Evolutionary conservation across 139 green algal species (phyloP), one percentile per base, ranked within the genome.

Genomic region (Chlamydomonas sphaeroides): DNA sequence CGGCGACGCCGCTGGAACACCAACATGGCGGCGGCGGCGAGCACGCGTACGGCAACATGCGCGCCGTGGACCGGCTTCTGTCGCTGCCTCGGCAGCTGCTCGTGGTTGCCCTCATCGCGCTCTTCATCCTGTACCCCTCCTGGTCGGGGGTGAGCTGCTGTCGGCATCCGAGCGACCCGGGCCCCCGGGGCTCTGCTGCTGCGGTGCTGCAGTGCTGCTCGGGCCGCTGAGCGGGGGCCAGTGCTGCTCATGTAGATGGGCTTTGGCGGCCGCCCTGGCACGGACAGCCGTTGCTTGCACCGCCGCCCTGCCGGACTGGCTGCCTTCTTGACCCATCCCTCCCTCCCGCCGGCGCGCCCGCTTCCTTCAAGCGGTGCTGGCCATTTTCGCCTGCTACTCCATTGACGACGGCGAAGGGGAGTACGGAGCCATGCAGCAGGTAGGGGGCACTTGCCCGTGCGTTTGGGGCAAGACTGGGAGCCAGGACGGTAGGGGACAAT

Each of bases 351-450:
- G n/a, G n/a, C 45, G 10, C 45, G 14, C 45, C 45, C 14, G 45
- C 45, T 14, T 14, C 45, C 10, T 14, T 8, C 56, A 62, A 25
- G 56, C 56, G 25, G 56, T 28, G 56, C 18, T 79, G 26, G 56
- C 32, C 53, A 53, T 79, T 25, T 79, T 68, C 26, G 53, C 71
- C 35, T 79, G 71, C 71, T 79, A 79, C 71, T 32, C 33, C 33
- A 30, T 79, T 5, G 71, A 79, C 35, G 56, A 62, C 56, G 56
- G 56, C 56, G 25, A 28, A 6, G 56, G 56, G 3, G 17, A 32
- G 23, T 62, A 62, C 56, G 56, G 56, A 21, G 23, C 6, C 3
- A 32, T 10, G 56, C 56, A 62, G 56, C 6, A 21, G 18, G 45
- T 53, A 53, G 45, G 45, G 11, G 11, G 10, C 14, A 53, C 45